phyloP scores from a whole-genome alignment of 2,329 filamentous ascomycete species.

The Didymella lethalis region DNA sequence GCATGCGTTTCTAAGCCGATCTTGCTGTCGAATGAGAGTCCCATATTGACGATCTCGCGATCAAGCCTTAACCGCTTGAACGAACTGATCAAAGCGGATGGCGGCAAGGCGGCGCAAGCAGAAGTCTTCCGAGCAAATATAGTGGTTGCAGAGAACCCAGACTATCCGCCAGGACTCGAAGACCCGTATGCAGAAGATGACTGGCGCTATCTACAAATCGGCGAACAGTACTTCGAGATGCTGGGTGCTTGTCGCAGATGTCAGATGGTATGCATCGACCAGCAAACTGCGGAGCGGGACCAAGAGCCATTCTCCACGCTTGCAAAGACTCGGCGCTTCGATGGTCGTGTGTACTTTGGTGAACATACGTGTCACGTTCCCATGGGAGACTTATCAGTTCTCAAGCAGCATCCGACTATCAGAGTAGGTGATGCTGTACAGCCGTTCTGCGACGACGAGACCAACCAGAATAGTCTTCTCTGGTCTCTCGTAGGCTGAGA shows the following conservation, averaged over 20 bases:
- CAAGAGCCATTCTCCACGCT: slow-evolving; percentile 90
- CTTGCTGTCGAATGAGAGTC: slow-evolving; percentile 89
- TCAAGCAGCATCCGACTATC: slow-evolving; percentile 50
- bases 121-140: slow-evolving; percentile 91
- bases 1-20: slow-evolving; percentile 67
- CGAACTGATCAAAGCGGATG: slow-evolving; percentile 68
- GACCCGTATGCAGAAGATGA: slow-evolving; percentile 79
- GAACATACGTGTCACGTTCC: slow-evolving; percentile 68
- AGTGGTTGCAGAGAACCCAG: slow-evolving; percentile 65
- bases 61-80: slow-evolving; percentile 84
- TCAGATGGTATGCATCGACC: slow-evolving; percentile 96
- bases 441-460: slow-evolving; percentile 42
- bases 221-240: slow-evolving; percentile 70
- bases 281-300: slow-evolving; percentile 76
- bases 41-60: slow-evolving; percentile 83
- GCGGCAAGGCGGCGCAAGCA: slow-evolving; percentile 70
- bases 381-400: slow-evolving; percentile 30
- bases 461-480: slow-evolving; percentile 34
- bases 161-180: slow-evolving; percentile 55
- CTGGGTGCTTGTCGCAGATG: slow-evolving; percentile 87
- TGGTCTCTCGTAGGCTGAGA: slow-evolving; percentile 38
- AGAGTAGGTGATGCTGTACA: slow-evolving; percentile 48
- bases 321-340: slow-evolving; percentile 82
- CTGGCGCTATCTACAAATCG: slow-evolving; percentile 76
- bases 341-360: slow-evolving; percentile 89